Conservation (phyloP, 768 basidiomycete species). For the Trametes cingulata region DNA sequence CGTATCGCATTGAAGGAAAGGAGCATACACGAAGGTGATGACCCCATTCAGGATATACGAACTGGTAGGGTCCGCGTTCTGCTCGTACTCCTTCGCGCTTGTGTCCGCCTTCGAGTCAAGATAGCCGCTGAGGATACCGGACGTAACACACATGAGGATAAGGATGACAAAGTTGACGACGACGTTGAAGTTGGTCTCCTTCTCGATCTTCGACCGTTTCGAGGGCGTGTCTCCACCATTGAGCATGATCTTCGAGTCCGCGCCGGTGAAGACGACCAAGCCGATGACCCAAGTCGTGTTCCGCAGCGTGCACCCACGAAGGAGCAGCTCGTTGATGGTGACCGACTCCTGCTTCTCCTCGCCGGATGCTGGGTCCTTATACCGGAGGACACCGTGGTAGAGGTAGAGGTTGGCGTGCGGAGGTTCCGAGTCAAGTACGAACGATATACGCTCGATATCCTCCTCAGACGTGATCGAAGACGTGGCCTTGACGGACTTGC, state of each 20-base stretch:
- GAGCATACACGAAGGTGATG: constrained; percentile 86
- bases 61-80: constrained; percentile 58
- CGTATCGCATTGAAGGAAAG: not conserved
- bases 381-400: constrained; percentile 85
- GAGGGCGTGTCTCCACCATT: constrained; percentile 93
- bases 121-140: constrained; percentile 76
- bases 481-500: constrained; percentile 76
- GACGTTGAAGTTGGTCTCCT: constrained; percentile 98
- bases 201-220: constrained; percentile 97
- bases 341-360: constrained; percentile 67
- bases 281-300: constrained; percentile 94
- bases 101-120: constrained; percentile 60
- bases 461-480: constrained; percentile 79
- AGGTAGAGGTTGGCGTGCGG: constrained; percentile 92
- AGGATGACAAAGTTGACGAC: constrained; percentile 88
- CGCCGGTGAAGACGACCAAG: constrained; percentile 90
- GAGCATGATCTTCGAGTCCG: constrained; percentile 90
- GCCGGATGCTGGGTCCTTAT: constrained; percentile 52
- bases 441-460: constrained; percentile 84
- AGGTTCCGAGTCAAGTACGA: constrained; percentile 89
- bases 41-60: constrained; percentile 71
- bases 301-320: constrained; percentile 87
- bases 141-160: constrained; percentile 70
- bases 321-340: constrained; percentile 88
- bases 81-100: constrained; percentile 75